Percentiles rank a stretch among this genome's conserved stretches.
phyloP scores from a whole-genome alignment of 163 green algal species.

The Chloroidium sp. region DNA sequence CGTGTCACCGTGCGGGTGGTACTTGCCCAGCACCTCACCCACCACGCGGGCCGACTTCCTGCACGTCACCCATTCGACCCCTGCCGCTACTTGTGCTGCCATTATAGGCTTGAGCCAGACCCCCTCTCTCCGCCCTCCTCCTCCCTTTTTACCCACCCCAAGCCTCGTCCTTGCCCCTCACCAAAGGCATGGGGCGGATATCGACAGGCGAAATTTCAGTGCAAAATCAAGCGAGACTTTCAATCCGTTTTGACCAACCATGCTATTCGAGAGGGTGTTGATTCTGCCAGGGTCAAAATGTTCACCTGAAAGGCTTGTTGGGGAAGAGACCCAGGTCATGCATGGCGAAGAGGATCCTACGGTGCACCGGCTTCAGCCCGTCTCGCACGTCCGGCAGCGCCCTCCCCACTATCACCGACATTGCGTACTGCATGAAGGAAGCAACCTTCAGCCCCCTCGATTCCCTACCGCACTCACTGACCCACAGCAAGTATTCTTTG shows the following conservation, averaged over 20 bases:
- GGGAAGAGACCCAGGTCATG: conserved; percentile 81
- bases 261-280: too few relatives aligned
- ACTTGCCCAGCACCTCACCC: conserved; percentile 98
- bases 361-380: conserved; percentile 95
- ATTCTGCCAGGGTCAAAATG: neutral
- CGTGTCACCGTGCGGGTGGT: conserved; percentile 93
- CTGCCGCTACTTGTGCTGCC: too few relatives aligned
- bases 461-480: neutral
- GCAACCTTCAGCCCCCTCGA: neutral
- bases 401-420: conserved; percentile 95
- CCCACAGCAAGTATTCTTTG: neutral
- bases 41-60: conserved; percentile 94
- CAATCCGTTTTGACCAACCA: too few relatives aligned
- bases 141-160: too few relatives aligned
- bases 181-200: too few relatives aligned
- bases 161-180: too few relatives aligned
- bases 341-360: conserved; percentile 97
- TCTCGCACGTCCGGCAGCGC: conserved; percentile 89
- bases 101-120: too few relatives aligned
- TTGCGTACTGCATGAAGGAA: conserved; percentile 73
- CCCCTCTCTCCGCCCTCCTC: too few relatives aligned
- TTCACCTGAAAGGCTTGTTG: conserved; percentile 55
- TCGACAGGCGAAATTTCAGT: too few relatives aligned
- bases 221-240: too few relatives aligned
- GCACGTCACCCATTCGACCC: conserved; percentile 1